phyloP scores from a whole-genome alignment of 176 grass and related monocot genomes.

The Eleusine coracana region DNA sequence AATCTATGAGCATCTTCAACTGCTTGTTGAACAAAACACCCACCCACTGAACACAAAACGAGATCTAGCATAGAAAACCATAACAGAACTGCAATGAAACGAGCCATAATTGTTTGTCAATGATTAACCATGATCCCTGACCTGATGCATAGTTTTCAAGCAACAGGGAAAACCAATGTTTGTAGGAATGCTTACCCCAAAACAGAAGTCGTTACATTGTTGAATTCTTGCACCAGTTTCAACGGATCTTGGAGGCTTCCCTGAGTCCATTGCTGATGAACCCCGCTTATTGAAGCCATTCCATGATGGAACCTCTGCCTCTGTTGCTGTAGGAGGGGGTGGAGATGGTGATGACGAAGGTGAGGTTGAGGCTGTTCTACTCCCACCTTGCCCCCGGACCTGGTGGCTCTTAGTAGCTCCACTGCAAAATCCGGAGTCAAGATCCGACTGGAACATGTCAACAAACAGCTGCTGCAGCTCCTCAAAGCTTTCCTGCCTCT shows the following conservation, averaged over 20 bases:
- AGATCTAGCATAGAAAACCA: background rate
- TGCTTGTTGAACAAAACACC: no score
- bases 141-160: constrained; percentile 15
- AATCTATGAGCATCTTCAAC: no score
- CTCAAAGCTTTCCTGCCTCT: constrained; percentile 88
- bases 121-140: background rate
- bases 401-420: constrained; percentile 20
- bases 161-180: constrained; percentile 15
- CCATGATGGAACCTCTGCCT: constrained; percentile 37
- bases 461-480: constrained; percentile 86
- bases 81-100: background rate
- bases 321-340: constrained; percentile 34
- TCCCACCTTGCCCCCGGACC: constrained; percentile 26
- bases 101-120: background rate
- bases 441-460: constrained; percentile 86
- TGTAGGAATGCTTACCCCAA: constrained; percentile 63
- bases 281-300: constrained; percentile 65
- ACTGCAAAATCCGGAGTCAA: constrained; percentile 64
- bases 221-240: constrained; percentile 25
- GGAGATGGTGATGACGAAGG: constrained; percentile 47
- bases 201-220: constrained; percentile 53
- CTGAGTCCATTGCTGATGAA: constrained; percentile 62
- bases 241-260: constrained; percentile 51
- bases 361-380: constrained; percentile 33
- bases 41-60: no score